phyloP scores from a whole-genome alignment of 2,329 filamentous ascomycete genomes.

The Boeremia lycopersici region DNA sequence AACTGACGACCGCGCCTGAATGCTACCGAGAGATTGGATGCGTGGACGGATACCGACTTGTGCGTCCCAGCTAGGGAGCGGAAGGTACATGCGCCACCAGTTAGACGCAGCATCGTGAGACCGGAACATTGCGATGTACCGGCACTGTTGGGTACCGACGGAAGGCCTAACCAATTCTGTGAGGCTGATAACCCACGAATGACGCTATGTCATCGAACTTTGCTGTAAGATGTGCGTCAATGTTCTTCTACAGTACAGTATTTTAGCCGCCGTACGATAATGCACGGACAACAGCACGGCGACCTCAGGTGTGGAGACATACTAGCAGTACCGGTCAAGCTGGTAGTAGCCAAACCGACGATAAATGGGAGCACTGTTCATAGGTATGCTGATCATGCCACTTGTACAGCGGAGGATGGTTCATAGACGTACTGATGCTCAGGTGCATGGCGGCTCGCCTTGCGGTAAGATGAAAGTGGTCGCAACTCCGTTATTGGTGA shows the following conservation, averaged over 20 bases:
- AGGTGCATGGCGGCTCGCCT: constrained; percentile 1
- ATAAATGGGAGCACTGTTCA: constrained; percentile 17
- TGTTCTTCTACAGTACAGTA: neutral
- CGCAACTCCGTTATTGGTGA: neutral
- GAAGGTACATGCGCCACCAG: constrained; percentile 12
- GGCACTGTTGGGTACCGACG: neutral
- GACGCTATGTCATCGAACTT: neutral
- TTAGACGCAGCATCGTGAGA: constrained; percentile 21
- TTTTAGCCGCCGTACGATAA: neutral
- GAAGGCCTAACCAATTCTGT: neutral
- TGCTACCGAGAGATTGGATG: constrained; percentile 21
- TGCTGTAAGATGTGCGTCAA: neutral
- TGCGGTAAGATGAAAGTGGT: constrained; percentile 4
- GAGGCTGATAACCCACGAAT: neutral
- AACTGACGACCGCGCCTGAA: constrained; percentile 17
- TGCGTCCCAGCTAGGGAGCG: constrained; percentile 17
- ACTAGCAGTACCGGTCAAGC: constrained; percentile 8
- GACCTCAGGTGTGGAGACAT: neutral
- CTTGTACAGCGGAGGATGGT: neutral
- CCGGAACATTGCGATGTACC: constrained; percentile 13
- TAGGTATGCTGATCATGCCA: constrained; percentile 2
- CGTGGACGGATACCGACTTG: constrained; percentile 21
- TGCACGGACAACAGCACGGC: neutral
- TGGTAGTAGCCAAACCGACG: constrained; percentile 20
- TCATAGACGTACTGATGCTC: neutral